Evolutionary conservation across 257 asterid genomes (phyloP).

Genomic region (Jasminum sambac): DNA sequence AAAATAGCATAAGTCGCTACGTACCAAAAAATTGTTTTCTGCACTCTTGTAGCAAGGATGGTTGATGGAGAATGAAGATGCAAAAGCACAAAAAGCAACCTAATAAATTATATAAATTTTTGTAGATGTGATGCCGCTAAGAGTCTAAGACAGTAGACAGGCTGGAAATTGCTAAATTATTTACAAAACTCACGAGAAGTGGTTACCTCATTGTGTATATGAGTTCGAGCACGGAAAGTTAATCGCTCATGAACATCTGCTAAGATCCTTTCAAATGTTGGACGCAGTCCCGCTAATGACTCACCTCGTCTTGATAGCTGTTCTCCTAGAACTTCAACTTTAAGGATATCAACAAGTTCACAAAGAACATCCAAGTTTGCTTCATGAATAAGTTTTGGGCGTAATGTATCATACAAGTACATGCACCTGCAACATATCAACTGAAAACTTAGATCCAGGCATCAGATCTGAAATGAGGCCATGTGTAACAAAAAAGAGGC

Average conservation of each 20-base stretch:
- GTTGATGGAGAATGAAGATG: slow-evolving; percentile 1
- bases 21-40: slow-evolving; percentile 5
- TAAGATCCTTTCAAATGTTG: slow-evolving; percentile 86
- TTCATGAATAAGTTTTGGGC: slow-evolving; percentile 96
- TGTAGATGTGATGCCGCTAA: slow-evolving; percentile 16
- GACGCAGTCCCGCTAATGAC: slow-evolving; percentile 84
- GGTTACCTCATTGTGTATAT: slow-evolving; percentile 90
- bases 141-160: too few species aligned
- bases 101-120: not conserved
- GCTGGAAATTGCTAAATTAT: slow-evolving; percentile 18
- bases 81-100: not conserved
- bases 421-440: slow-evolving; percentile 72
- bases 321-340: slow-evolving; percentile 93
- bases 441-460: slow-evolving; percentile 19
- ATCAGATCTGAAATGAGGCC: slow-evolving; percentile 18
- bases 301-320: slow-evolving; percentile 86
- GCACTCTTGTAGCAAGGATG: slow-evolving; percentile 12
- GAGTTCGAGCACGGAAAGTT: slow-evolving; percentile 95
- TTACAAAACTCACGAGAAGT: slow-evolving; percentile 20
- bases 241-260: slow-evolving; percentile 96
- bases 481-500: too few species aligned
- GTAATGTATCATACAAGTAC: slow-evolving; percentile 84
- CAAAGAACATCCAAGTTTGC: slow-evolving; percentile 94
- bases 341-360: slow-evolving; percentile 91
- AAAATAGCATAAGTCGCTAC: slow-evolving; percentile 25